Evolutionary conservation across 441 rosid genomes (phyloP).

Genomic region (Populus tomentosa): DNA sequence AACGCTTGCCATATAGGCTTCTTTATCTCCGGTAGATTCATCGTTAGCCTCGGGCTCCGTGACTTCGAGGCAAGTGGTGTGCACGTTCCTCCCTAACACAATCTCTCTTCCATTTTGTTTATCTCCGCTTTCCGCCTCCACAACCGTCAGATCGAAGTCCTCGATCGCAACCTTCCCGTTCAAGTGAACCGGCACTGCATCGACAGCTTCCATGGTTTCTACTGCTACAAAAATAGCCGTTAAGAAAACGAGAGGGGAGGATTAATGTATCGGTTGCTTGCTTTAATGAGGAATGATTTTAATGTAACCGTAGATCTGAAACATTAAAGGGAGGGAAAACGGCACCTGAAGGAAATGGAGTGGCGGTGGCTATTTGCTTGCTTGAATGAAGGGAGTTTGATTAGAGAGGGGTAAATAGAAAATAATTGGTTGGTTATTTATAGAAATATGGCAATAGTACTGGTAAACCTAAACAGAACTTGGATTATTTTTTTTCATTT

Average conservation of each 20-base stretch:
- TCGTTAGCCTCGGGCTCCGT: slow-evolving; percentile 84
- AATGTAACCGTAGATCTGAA: background rate
- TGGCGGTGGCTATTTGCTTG: too few species aligned
- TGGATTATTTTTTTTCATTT: background rate
- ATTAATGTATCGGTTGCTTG: background rate
- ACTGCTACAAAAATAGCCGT: background rate
- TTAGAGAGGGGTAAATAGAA: too few species aligned
- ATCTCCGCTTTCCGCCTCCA: slow-evolving; percentile 13
- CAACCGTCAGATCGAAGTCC: slow-evolving; percentile 34
- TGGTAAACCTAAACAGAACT: background rate
- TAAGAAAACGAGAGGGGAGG: background rate
- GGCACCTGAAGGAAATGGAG: background rate
- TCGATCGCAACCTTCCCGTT: background rate
- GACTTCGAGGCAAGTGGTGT: slow-evolving; percentile 65
- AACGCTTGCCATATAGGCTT: slow-evolving; percentile 86
- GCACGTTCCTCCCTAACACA: slow-evolving; percentile 73
- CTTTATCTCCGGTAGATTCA: slow-evolving; percentile 80
- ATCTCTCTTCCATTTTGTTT: slow-evolving; percentile 38
- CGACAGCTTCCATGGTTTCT: background rate
- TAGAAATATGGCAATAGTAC: too few species aligned
- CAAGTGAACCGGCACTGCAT: background rate
- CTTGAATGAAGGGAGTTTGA: too few species aligned
- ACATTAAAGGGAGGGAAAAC: background rate
- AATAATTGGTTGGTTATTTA: too few species aligned
- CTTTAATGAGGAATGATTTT: background rate